phyloP scores from a whole-genome alignment of 805 yeast genomes.

The Cyberlindnera lachancei region DNA sequence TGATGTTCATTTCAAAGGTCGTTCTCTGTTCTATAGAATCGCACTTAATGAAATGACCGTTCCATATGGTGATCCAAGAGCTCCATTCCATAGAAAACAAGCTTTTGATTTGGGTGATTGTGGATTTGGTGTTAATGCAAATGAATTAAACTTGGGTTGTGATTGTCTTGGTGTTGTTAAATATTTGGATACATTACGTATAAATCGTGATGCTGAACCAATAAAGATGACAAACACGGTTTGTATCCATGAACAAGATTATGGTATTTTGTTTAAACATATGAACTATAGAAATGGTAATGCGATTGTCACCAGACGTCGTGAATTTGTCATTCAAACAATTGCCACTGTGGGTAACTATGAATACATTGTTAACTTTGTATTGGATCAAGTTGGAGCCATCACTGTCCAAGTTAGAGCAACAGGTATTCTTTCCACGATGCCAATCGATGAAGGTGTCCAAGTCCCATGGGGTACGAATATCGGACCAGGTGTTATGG shows the following conservation, averaged over 20 bases:
- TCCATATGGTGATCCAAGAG: slow-evolving; percentile 81
- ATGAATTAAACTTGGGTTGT: slow-evolving; percentile 64
- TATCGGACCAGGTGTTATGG: slow-evolving; percentile 75
- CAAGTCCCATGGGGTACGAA: slow-evolving; percentile 63
- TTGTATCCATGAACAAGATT: slow-evolving; percentile 77
- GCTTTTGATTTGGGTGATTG: slow-evolving; percentile 83
- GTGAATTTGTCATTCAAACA: slow-evolving; percentile 73
- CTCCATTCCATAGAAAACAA: slow-evolving; percentile 79
- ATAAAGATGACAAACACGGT: slow-evolving; percentile 58
- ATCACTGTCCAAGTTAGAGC: slow-evolving; percentile 76
- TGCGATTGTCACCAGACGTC: slow-evolving; percentile 63
- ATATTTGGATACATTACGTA: slow-evolving; percentile 57
- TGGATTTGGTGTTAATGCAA: slow-evolving; percentile 72
- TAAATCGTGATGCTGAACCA: slow-evolving; percentile 55
- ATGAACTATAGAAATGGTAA: slow-evolving; percentile 67
- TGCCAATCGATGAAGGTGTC: slow-evolving; percentile 67
- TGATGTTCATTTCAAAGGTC: slow-evolving; percentile 67
- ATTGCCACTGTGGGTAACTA: slow-evolving; percentile 82
- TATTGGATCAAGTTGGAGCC: slow-evolving; percentile 72
- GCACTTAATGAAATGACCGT: slow-evolving; percentile 81
- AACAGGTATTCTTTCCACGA: slow-evolving; percentile 79
- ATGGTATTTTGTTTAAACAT: slow-evolving; percentile 72
- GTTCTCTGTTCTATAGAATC: slow-evolving; percentile 66
- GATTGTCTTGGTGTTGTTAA: slow-evolving; percentile 77
- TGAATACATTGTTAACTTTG: slow-evolving; percentile 67